Evolutionary conservation across 2,329 filamentous ascomycete genomes (phyloP).

Genomic region (Sclerotinia sclerotiorum): DNA sequence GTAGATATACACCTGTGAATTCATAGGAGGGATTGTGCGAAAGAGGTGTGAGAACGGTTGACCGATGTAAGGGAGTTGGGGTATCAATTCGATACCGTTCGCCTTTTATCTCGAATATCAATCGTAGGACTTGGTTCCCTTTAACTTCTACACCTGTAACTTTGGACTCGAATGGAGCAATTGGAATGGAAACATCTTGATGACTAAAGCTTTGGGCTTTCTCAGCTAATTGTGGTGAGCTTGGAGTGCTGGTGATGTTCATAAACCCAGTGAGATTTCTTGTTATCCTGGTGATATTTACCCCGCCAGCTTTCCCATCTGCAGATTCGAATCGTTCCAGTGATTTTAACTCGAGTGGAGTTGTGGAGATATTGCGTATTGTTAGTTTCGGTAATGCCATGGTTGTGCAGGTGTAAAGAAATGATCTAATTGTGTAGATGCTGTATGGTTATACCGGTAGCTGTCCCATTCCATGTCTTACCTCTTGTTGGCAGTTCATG

Average conservation of each 20-base stretch:
- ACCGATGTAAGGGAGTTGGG: conserved; percentile 60
- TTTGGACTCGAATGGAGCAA: conserved; percentile 68
- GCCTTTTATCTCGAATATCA: conserved; percentile 68
- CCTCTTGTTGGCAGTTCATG: background rate
- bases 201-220: conserved; percentile 61
- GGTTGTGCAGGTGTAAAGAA: background rate
- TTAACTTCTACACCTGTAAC: conserved; percentile 61
- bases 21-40: conserved; percentile 51
- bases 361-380: conserved; percentile 79
- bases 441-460: background rate
- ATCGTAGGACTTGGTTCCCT: conserved; percentile 65
- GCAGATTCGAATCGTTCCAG: conserved; percentile 71
- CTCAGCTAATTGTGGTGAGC: conserved; percentile 43
- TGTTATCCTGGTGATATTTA: conserved; percentile 45
- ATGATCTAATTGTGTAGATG: conserved; percentile 4
- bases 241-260: conserved; percentile 45
- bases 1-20: conserved; percentile 67
- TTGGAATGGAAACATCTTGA: conserved; percentile 60
- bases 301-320: conserved; percentile 15
- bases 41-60: conserved; percentile 60
- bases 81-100: conserved; percentile 72
- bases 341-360: conserved; percentile 67
- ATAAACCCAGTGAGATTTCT: conserved; percentile 48
- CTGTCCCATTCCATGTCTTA: conserved; percentile 11
- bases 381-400: conserved; percentile 51